Conservation (phyloP, 306 rosid genomes). For the Casuarina cunninghamiana region DNA sequence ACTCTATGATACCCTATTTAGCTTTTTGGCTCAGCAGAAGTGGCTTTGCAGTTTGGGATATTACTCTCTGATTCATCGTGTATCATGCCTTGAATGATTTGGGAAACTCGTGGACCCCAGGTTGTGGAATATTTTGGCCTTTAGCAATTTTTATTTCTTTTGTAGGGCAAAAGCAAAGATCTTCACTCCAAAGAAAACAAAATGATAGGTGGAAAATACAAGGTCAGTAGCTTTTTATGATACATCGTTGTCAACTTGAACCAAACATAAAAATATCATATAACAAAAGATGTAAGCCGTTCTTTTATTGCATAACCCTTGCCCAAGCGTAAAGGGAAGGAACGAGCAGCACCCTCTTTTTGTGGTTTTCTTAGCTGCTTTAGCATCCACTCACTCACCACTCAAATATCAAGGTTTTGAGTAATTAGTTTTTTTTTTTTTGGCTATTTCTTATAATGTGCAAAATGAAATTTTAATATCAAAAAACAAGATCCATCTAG, state of each 20-base stretch:
- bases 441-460: too few relatives aligned
- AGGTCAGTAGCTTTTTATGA: not conserved
- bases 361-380: too few relatives aligned
- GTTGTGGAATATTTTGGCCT: not conserved
- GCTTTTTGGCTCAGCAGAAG: not conserved
- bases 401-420: too few relatives aligned
- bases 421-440: too few relatives aligned
- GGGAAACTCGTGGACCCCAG: not conserved
- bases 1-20: not conserved
- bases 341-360: not conserved
- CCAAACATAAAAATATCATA: not conserved
- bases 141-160: not conserved
- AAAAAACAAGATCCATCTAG: too few relatives aligned
- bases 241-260: not conserved
- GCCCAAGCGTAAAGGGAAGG: not conserved
- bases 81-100: not conserved
- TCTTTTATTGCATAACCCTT: not conserved
- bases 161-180: not conserved
- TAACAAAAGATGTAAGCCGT: not conserved
- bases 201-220: not conserved
- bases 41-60: not conserved
- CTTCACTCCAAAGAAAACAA: not conserved
- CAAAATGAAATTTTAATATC: too few relatives aligned
- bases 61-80: not conserved
- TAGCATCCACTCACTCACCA: too few relatives aligned